Evolutionary conservation across 192 early-diverging fungal species (phyloP), one percentile per base, ranked within the genome.

Genomic region (Umbelopsis ramanniana): DNA sequence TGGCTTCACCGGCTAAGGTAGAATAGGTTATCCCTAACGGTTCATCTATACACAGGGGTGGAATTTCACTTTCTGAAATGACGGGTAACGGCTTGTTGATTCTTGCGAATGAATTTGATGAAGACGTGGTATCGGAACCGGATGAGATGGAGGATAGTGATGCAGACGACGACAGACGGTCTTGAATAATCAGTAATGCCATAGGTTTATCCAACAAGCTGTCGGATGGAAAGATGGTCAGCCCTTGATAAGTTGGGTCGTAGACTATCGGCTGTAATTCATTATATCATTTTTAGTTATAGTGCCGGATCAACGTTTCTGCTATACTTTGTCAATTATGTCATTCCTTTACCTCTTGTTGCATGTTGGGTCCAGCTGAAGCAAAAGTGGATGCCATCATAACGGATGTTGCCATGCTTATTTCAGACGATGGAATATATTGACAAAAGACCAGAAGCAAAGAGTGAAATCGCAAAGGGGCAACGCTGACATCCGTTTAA

Each of bases 111-210:
- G 57, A 63, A 37, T 19, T 63, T 11, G 57, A 63, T 22, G 23
- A 17, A 37, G 57, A 63, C 6, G 24, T 37, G 6, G 14, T 35
- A 29, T 19, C 57, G 4, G 57, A 63, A 6, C 57, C 26, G 26
- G 57, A 63, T 33, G 57, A 63, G 15, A 63, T 63, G 26, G 57
- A 63, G 17, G 57, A 63, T 15, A 63, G n/a, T 15, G 57, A 63
- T 19, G 48, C 48, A 5, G 57, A 63, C 3, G 57, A 37, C 17
- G 57, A 63, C 4, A 63, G 33, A 37, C 33, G 29, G n/a, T 63
- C 33, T 37, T 63, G 57, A n/a, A 63, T 22, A 6, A 63, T 63
- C 7, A 63, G 57, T 14, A 63, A 26, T 37, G 57, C 57, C 57
- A 63, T 63, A 2, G 57, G 57, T 17, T 63, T 63, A 37, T 63